phyloP scores from a whole-genome alignment of 495 filamentous ascomycete genomes.

The Penicillium longicatenatum region DNA sequence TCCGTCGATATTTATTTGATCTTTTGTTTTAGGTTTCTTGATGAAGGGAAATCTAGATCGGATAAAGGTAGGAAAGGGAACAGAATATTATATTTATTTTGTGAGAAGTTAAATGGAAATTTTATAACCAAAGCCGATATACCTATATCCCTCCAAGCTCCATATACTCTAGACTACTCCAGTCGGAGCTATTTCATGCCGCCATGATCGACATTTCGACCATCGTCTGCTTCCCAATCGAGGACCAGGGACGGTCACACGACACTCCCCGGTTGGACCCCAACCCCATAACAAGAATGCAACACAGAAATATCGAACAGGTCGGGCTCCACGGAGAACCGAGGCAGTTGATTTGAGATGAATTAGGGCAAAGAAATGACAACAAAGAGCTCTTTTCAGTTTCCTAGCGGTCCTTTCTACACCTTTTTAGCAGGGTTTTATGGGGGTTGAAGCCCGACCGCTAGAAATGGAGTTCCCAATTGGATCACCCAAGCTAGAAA shows the following conservation, averaged over 20 bases:
- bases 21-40: neutral
- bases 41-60: neutral
- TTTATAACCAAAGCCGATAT: neutral
- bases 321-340: neutral
- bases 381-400: neutral
- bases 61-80: neutral
- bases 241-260: conserved; percentile 14
- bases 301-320: conserved; percentile 5
- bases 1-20: neutral
- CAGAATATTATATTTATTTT: neutral
- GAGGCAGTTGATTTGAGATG: neutral
- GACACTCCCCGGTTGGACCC: conserved; percentile 9
- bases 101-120: neutral
- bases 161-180: neutral
- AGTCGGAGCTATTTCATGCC: conserved; percentile 9
- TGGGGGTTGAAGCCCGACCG: too few species aligned
- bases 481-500: too few species aligned
- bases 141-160: neutral
- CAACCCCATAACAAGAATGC: conserved; percentile 1
- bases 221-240: conserved; percentile 14
- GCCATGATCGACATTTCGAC: conserved; percentile 9
- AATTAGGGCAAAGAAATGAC: neutral
- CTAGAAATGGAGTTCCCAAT: too few species aligned
- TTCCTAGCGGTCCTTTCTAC: neutral
- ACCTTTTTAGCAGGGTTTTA: neutral